Percentiles rank a stretch among this genome's conserved stretches.
phyloP scores from a whole-genome alignment of 371 early-diverging fungal species.

The Catenaria anguillulae region DNA sequence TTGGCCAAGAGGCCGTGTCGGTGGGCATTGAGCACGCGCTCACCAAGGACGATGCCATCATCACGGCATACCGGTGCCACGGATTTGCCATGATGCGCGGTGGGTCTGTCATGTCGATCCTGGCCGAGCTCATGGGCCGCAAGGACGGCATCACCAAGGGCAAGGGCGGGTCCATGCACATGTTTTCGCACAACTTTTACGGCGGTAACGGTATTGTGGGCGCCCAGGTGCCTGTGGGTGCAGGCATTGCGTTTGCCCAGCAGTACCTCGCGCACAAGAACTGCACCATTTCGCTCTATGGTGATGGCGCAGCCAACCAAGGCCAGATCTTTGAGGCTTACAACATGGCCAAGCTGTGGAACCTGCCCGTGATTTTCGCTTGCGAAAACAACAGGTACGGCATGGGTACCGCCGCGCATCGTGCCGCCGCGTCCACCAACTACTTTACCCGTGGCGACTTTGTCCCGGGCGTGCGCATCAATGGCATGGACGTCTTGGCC shows the following conservation, averaged over 20 bases:
- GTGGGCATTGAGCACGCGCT: conserved; percentile 89
- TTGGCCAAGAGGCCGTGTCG: conserved; percentile 97
- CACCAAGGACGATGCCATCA: conserved; percentile 75
- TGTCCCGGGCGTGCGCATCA: conserved; percentile 87
- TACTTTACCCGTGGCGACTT: conserved; percentile 95
- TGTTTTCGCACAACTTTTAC: conserved; percentile 92
- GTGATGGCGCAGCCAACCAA: conserved; percentile 99
- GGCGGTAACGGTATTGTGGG: conserved; percentile 99
- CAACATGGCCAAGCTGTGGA: conserved; percentile 99
- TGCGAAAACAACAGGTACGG: conserved; percentile 99
- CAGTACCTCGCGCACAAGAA: conserved; percentile 69
- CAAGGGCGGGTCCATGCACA: conserved; percentile 99
- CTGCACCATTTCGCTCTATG: conserved; percentile 85
- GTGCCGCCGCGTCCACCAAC: conserved; percentile 81
- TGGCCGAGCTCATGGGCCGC: conserved; percentile 79
- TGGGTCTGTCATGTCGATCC: conserved; percentile 49
- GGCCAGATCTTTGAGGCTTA: conserved; percentile 98
- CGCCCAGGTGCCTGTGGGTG: conserved; percentile 96
- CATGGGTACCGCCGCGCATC: conserved; percentile 92
- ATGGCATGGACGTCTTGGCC: conserved; percentile 92
- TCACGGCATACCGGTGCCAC: conserved; percentile 99
- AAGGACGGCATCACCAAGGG: conserved; percentile 83
- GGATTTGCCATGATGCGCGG: conserved; percentile 92
- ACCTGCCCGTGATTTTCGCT: conserved; percentile 89
- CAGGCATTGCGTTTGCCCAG: conserved; percentile 92